Evolutionary conservation across 345 rosid species (phyloP), one percentile per base, ranked within the genome.

Genomic region (Eucalyptus tenuipes): DNA sequence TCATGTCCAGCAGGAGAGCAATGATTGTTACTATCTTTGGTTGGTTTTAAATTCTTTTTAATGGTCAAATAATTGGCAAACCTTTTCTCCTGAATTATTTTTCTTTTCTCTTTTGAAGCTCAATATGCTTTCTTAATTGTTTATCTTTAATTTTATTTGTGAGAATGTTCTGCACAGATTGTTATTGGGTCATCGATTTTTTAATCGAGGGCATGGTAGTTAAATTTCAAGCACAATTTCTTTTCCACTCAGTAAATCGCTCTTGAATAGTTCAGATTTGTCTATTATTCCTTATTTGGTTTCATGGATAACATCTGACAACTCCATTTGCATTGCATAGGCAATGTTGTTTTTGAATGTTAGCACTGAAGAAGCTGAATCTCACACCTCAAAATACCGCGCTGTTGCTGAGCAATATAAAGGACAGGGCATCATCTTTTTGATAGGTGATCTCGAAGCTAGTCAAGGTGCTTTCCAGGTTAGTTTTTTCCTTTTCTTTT

Each of bases 391-490:
- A 87, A 97, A 94, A 88, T 98, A 90, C 93, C 95, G 94, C 52
- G 96, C 93, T 89, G 94, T 95, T 86, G 99, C 97, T 87, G 94
- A 91, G 89, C 93, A 95, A 89, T 92, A 91, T 94, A 98, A 92
- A 91, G 97, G 96, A 90, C 89, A 94, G 87, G 97, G 92, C 89
- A 87, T 96, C 86, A 50, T 92, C 88, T 98, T 98, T 93, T 94
- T 98, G 92, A 31, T 96, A 92, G 99, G 99, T 91, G 99, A 98
- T 89, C 61, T 94, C n/a, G 99, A 97, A 86, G 94, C 93, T 80
- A 93, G 98, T 94, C 93, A 97, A 94, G 95, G 94, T 89, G 99
- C 99, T 75, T 91, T 98, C 87, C 97, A 97, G 98, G 99, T 98
- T 80, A 29, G 93, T 90, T 47, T 84, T 71, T 88, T 50, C 85